Base-by-base conservation (phyloP, 306 rosid species). In the Quercus ilex region DNA sequence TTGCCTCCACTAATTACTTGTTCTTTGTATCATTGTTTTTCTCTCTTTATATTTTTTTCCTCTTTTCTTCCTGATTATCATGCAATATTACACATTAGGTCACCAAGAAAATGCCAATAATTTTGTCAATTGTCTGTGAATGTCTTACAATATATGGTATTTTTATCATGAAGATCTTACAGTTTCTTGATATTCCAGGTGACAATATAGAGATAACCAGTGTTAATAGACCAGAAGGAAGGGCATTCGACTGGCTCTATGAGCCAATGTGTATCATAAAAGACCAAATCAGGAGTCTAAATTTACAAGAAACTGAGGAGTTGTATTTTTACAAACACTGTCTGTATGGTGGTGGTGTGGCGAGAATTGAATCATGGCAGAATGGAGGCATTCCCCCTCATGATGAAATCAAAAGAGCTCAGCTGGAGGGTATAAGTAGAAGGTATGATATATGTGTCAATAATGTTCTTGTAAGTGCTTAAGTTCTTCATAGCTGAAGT, bases 151-250 rank as follows among this genome's bases (percentile, higher is more conserved):
- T 38, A 38, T 38, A 38, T 2, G 46, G 46, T 8, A 38, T 38
- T 38, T 38, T 3, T 12, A 49, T 49, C 53, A 55, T 72, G 35
- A 69, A 69, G 74, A 73, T 73, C 58, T 53, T 14, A 77, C 67
- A 64, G 6, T 4, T 13, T 70, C 23, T 69, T 18, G 9, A 63
- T 35, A 60, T 17, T 19, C 30, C 77, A 79, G 82, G 77, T 46
- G 77, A 71, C 59, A 59, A 71, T 59, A n/a, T 79, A 41, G 77
- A 71, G 55, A 71, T 79, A 79, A 79, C 82, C 19, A 28, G 73
- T n/a, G 77, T 79, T 71, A 79, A 79, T 17, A 19, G 77, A 19
- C 82, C 82, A n/a, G 82, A 79, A 35, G 82, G 82, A 79, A 73
- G 73, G 30, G 59, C 72, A 4, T 71, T 79, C 15, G 82, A 79